Percentiles rank a stretch among this genome's conserved stretches.
These are phyloP conservation scores for Dendryphion nanum DNA, from an alignment of 2,329 filamentous ascomycete species.

Conservation along the genomic window DNA sequence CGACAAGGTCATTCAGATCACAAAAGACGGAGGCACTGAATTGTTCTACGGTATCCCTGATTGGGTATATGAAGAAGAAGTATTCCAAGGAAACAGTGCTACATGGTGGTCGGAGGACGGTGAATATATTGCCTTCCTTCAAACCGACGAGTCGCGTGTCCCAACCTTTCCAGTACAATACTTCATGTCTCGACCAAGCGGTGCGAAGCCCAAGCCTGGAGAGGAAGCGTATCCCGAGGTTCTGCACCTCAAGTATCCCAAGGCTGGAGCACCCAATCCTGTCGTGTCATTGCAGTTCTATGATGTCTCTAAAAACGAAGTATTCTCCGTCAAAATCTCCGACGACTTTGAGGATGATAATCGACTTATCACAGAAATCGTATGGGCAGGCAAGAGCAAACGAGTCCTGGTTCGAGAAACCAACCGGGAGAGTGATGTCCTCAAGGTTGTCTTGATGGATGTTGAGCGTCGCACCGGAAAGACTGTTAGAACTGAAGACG, in stretches of 20 bases:
- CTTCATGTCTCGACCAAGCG: slow-evolving; percentile 84
- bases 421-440: slow-evolving; percentile 88
- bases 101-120: slow-evolving; percentile 96
- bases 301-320: slow-evolving; percentile 72
- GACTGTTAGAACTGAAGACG: slow-evolving; percentile 75
- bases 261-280: slow-evolving; percentile 90
- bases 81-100: slow-evolving; percentile 74
- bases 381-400: slow-evolving; percentile 75
- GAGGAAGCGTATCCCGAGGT: slow-evolving; percentile 90
- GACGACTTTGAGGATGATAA: slow-evolving; percentile 78
- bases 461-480: slow-evolving; percentile 70
- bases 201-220: slow-evolving; percentile 63
- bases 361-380: slow-evolving; percentile 85
- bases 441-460: slow-evolving; percentile 85
- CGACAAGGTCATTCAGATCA: slow-evolving; percentile 67
- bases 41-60: slow-evolving; percentile 96
- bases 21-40: slow-evolving; percentile 79
- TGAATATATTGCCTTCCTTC: slow-evolving; percentile 83
- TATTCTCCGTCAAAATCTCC: slow-evolving; percentile 75
- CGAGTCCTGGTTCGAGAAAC: slow-evolving; percentile 88
- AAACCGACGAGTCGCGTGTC: slow-evolving; percentile 89
- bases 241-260: slow-evolving; percentile 93
- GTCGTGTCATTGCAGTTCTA: slow-evolving; percentile 86
- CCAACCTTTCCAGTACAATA: slow-evolving; percentile 93
- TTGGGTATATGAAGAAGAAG: slow-evolving; percentile 93